Evolutionary conservation across 352 stramenopile genomes (phyloP).

Genomic region (Pythium chondricola): DNA sequence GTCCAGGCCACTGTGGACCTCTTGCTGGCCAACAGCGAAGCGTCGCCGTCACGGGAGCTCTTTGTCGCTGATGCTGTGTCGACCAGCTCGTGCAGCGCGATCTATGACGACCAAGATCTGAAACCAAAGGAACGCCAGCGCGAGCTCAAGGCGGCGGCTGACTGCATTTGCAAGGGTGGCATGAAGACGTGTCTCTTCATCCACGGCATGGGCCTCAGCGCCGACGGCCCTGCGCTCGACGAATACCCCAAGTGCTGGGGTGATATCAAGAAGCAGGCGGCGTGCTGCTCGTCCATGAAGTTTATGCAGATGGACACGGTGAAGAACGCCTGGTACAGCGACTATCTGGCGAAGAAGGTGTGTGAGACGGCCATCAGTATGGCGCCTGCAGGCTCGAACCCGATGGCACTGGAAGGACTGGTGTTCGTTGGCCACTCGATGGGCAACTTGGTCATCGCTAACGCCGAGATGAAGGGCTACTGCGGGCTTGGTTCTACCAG

Average conservation of each 20-base stretch:
- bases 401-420: slow-evolving; percentile 4
- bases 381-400: slow-evolving; percentile 8
- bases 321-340: slow-evolving; percentile 18
- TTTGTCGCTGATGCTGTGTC: neutral
- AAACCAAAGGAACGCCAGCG: neutral
- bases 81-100: neutral
- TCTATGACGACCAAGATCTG: neutral
- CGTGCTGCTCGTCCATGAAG: slow-evolving; percentile 26
- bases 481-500: slow-evolving; percentile 15
- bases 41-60: neutral
- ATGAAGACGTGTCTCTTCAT: slow-evolving; percentile 20
- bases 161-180: slow-evolving; percentile 7
- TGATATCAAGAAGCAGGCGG: slow-evolving; percentile 12
- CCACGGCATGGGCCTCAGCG: slow-evolving; percentile 11
- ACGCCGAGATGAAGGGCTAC: slow-evolving; percentile 10
- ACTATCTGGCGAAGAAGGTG: slow-evolving; percentile 11
- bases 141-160: neutral
- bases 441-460: slow-evolving; percentile 22
- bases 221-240: neutral
- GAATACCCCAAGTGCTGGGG: slow-evolving; percentile 20
- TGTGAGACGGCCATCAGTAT: slow-evolving; percentile 19
- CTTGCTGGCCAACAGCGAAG: slow-evolving; percentile 1
- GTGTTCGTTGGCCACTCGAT: slow-evolving; percentile 26
- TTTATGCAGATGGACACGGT: slow-evolving; percentile 28
- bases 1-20: slow-evolving; percentile 1